phyloP scores from a whole-genome alignment of 140 eudicot genomes.

The Stevia rebaudiana region DNA sequence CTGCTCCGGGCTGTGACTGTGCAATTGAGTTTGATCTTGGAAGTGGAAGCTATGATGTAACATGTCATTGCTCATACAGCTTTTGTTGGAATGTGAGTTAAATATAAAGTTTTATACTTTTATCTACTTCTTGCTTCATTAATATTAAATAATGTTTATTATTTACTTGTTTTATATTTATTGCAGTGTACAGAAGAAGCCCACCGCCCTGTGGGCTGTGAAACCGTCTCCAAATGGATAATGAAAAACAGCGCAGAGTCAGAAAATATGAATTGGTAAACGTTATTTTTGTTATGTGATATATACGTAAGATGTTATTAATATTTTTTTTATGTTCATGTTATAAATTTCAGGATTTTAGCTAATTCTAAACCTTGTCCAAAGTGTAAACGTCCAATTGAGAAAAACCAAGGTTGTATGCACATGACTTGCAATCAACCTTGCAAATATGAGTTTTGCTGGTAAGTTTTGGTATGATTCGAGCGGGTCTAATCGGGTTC shows the following conservation, averaged over 20 bases:
- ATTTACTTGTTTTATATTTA: not conserved
- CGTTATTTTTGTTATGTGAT: not conserved
- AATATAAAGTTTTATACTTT: not conserved
- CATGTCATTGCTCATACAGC: slow-evolving; percentile 51
- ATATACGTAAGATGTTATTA: not conserved
- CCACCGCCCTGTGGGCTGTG: slow-evolving; percentile 80
- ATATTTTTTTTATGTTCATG: slow-evolving; percentile 9
- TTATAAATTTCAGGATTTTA: slow-evolving; percentile 36
- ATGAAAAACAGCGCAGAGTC: slow-evolving; percentile 55
- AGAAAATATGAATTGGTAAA: slow-evolving; percentile 57
- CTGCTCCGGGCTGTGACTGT: slow-evolving; percentile 72
- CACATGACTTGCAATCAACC: slow-evolving; percentile 59
- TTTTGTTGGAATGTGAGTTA: slow-evolving; percentile 82
- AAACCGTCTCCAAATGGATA: slow-evolving; percentile 63
- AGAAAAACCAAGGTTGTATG: slow-evolving; percentile 71
- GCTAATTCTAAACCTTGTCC: slow-evolving; percentile 82
- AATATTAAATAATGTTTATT: not conserved
- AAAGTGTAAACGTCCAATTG: slow-evolving; percentile 60
- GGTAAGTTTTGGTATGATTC: slow-evolving; percentile 25
- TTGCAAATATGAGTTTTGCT: slow-evolving; percentile 46
- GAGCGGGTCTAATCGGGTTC: no score
- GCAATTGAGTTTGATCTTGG: slow-evolving; percentile 56
- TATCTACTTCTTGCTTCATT: not conserved
- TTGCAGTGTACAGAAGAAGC: slow-evolving; percentile 69
- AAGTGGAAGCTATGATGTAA: slow-evolving; percentile 49